These are phyloP conservation scores for Hyaloraphidium curvatum DNA, from an alignment of 192 early-diverging fungal genomes.

Conservation along the genomic window DNA sequence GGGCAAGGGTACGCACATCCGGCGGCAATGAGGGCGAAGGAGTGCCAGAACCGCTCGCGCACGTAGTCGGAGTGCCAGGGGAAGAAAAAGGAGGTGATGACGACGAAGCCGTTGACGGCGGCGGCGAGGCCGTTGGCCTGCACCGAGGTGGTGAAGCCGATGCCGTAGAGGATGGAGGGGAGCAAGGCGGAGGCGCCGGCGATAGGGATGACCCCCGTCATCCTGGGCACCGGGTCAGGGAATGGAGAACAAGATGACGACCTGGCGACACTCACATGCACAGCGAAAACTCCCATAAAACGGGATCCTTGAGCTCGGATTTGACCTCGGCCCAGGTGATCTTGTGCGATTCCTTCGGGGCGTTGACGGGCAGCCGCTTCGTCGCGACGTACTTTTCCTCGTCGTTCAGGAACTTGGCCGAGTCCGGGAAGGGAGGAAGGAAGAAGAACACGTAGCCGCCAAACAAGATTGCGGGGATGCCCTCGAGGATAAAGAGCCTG, in stretches of 20 bases:
- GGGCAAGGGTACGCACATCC: too few relatives aligned
- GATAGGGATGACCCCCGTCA: conserved; percentile 5
- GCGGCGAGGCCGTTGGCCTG: too few relatives aligned
- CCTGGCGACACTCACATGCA: conserved; percentile 7
- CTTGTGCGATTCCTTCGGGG: conserved; percentile 10
- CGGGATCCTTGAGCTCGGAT: conserved; percentile 24
- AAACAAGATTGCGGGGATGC: conserved; percentile 25
- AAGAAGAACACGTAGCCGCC: conserved; percentile 17
- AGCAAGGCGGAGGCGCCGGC: conserved; percentile 11
- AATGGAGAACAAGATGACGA: conserved; percentile 2
- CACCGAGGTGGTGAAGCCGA: conserved; percentile 17
- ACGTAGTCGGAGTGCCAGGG: conserved; percentile 28
- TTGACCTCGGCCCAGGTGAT: conserved; percentile 13
- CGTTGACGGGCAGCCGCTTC: conserved; percentile 20
- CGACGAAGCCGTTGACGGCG: conserved; percentile 13
- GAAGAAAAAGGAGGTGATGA: conserved; percentile 21
- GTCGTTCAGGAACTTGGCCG: conserved; percentile 26
- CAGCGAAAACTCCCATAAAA: too few relatives aligned
- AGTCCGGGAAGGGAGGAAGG: conserved; percentile 20
- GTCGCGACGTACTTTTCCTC: conserved; percentile 29
- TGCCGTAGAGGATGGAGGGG: conserved; percentile 13
- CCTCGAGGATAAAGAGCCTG: conserved; percentile 47
- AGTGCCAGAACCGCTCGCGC: background rate
- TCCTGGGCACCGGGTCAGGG: conserved; percentile 6
- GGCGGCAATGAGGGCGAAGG: too few relatives aligned